Base-by-base conservation (phyloP, 1,284 basidiomycete genomes). In the Grifola frondosa region DNA sequence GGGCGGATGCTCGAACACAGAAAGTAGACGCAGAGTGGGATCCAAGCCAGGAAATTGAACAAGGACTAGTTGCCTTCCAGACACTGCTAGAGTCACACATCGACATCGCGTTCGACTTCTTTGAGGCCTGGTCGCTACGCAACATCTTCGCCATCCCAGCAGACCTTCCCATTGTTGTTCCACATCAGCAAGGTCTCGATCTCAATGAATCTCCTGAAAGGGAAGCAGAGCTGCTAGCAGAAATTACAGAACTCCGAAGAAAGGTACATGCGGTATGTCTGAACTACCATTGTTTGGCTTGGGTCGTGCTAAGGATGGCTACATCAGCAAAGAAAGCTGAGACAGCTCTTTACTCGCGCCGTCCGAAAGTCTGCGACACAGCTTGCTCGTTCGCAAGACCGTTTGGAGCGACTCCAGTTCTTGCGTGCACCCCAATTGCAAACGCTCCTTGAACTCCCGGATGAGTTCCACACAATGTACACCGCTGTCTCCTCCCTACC, bases 101-200 rank as follows among this genome's bases (percentile, higher is more conserved):
- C 30, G 86, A 89, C 56, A 74, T 88, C 37, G 86, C 86, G 2
- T 87, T 89, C 49, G 86, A 89, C 61, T 85, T 84, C 60, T 84
- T 89, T 54, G 87, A 89, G 64, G 80, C 80, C 1, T 89, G 87
- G 86, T 80, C 78, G 8, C 59, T 88, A 56, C 70, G 87, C 23
- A 89, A 89, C 59, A 86, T 88, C 47, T 89, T 89, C 58, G 74
- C 78, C 31, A 70, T 89, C 13, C 77, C 80, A 2, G 69, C 74
- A 2, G 77, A 81, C 49, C 56, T 88, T 17, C 80, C 79, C 2
- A 64, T 88, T 31, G 80, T 89, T 8, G 72, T 81, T 3, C 85
- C 84, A 1, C 84, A 88, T 54, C 84, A 88, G 42, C 70, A 69
- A 31, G 73, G 75, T 1, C 62, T 85, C 15, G 70, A 84, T 58